Evolutionary conservation across 805 yeast genomes (phyloP).

Genomic region (Sugiyamaella boreocaroliniensis): DNA sequence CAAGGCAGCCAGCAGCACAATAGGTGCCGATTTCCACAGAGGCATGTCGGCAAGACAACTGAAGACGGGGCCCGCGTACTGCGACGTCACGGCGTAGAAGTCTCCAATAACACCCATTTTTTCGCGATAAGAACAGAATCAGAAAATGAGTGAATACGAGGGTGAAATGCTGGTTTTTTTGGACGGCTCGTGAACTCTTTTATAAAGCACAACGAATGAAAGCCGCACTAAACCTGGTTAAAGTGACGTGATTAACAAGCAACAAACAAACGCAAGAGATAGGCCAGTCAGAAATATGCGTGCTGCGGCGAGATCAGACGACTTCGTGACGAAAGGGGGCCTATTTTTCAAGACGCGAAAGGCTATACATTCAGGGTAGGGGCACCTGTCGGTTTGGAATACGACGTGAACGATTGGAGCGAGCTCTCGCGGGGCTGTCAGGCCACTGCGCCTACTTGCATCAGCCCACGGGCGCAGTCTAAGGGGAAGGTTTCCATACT

Average conservation of each 20-base stretch:
- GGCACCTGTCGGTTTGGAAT: neutral
- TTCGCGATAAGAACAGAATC: neutral
- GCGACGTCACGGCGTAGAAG: conserved; percentile 4
- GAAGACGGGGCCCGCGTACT: conserved; percentile 5
- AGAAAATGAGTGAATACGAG: neutral
- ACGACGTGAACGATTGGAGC: neutral
- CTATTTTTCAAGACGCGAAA: neutral
- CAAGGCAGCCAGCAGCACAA: conserved; percentile 15
- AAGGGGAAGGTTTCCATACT: too few relatives aligned
- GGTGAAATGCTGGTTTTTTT: neutral
- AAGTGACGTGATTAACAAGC: too few relatives aligned
- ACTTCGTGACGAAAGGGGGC: neutral
- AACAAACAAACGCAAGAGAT: too few relatives aligned
- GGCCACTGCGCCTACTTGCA: neutral
- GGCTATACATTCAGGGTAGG: neutral
- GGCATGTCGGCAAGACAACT: conserved; percentile 13
- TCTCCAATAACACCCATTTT: conserved; percentile 14
- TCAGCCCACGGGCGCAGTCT: neutral
- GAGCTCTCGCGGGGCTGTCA: neutral
- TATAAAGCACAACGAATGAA: too few relatives aligned
- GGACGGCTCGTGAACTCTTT: neutral
- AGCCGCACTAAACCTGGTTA: too few relatives aligned
- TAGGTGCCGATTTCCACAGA: conserved; percentile 22
- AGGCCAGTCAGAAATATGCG: too few relatives aligned
- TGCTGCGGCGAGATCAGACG: neutral